Evolutionary conservation across 768 basidiomycete species (phyloP), one percentile per base, ranked within the genome.

Genomic region (Epithele typhae): DNA sequence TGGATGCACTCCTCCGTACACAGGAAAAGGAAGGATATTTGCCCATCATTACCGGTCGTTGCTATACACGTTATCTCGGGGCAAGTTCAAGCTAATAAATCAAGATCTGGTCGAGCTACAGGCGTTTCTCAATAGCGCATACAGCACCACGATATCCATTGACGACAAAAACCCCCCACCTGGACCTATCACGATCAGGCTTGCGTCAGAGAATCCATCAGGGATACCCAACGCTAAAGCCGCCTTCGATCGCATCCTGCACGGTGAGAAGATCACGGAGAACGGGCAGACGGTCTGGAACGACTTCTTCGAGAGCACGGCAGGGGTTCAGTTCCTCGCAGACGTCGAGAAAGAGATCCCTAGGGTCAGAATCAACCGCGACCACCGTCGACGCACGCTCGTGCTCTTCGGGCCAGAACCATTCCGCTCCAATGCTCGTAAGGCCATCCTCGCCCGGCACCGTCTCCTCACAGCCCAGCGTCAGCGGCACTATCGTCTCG

Each of bases 211-310:
- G 11, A 70, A 73, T 10, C 55, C 75, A 10, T 71, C 71, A 43
- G 64, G 75, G 6, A 59, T 91, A 2, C 76, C 77, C 0, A 62
- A 60, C 33, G 70, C 86, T 43, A 88, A 87, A 55, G 59, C 67
- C 2, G 71, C 80, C 51, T 71, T 87, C 18, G 84, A 87, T 57
- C 69, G 69, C n/a, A 66, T 83, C 10, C 57, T 84, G 0, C 75
- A 71, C 2, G 87, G 87, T 1, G 82, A 89, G 52, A 64, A 74
- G 2, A 60, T 87, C 25, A 69, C 64, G 22, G 55, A 74, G 15
- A 71, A 78, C 37, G 77, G 73, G 23, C 74, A 75, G 33, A 64
- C 71, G 1, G 65, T 76, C 7, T 91, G 87, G 87, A 82, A 89
- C 48, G 66, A 70, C 3, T 88, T 78, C 62, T 82, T 91, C 49